Percentiles rank a stretch among this genome's conserved stretches.
Conservation (phyloP, 805 yeast species). For the Teunomyces aglyptinius region DNA sequence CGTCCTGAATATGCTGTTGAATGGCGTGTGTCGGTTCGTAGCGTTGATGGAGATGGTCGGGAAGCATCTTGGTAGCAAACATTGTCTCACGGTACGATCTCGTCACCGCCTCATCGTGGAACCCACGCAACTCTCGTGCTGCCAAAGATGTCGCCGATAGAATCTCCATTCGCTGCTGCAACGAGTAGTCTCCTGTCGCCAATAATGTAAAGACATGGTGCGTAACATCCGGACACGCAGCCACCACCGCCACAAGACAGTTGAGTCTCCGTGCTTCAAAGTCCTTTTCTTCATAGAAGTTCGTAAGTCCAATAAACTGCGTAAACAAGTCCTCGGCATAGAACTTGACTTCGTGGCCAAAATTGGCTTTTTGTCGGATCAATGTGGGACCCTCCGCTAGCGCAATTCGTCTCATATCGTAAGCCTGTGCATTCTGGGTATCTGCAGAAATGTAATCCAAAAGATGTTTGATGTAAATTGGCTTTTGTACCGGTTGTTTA, state of each 20-base stretch:
- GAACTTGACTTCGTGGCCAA: slow-evolving; percentile 59
- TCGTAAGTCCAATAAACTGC: slow-evolving; percentile 51
- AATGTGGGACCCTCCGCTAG: slow-evolving; percentile 55
- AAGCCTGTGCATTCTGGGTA: slow-evolving; percentile 44
- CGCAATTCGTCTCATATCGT: slow-evolving; percentile 49
- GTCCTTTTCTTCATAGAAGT: slow-evolving; percentile 52
- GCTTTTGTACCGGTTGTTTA: slow-evolving; percentile 39
- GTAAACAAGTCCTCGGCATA: slow-evolving; percentile 56
- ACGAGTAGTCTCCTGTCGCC: slow-evolving; percentile 70
- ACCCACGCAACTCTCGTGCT: slow-evolving; percentile 70
- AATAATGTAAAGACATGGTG: slow-evolving; percentile 47
- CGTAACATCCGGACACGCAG: slow-evolving; percentile 46
- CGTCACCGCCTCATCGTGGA: slow-evolving; percentile 47
- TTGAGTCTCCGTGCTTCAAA: slow-evolving; percentile 69
- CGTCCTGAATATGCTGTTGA: slow-evolving; percentile 27
- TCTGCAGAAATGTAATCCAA: slow-evolving; percentile 52
- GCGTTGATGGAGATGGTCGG: slow-evolving; percentile 44
- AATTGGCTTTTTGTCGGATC: slow-evolving; percentile 59
- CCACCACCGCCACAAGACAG: slow-evolving; percentile 62
- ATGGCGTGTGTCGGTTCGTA: slow-evolving; percentile 27
- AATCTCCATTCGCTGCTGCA: slow-evolving; percentile 72
- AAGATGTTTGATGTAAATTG: slow-evolving; percentile 74
- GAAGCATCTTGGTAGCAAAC: slow-evolving; percentile 45
- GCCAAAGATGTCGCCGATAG: slow-evolving; percentile 68
- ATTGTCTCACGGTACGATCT: slow-evolving; percentile 27